Base-by-base conservation (phyloP, 257 asterid species). In the Lantana camara region DNA sequence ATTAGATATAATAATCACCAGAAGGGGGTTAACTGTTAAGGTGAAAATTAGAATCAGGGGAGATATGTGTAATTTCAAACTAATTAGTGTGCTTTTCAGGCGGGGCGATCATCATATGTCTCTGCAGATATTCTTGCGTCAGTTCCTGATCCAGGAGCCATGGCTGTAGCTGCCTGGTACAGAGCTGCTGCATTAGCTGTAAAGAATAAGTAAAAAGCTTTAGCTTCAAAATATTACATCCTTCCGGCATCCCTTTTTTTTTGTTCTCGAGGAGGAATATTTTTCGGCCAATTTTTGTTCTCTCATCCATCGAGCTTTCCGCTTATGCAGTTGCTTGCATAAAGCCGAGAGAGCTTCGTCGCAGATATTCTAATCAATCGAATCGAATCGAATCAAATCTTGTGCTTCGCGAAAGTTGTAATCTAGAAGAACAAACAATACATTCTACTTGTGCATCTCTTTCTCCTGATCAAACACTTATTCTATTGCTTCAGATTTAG, bases 161-260 rank as follows among this genome's bases (percentile, higher is more conserved):
- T 83, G 95, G 99, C 95, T 46, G 96, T 94, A 72, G 95, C 96
- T 66, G 66, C 82, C 16, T 93, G 96, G 99, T 93, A 90, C 81
- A 65, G 65, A 67, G 97, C 96, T 45, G 92, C 95, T 17, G 95
- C 92, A 42, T 63, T 75, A 45, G 89, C 95, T 63, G 83, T 85
- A 41, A 84, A 77, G 86, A 78, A 72, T 40, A 74, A 75, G 35
- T 45, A 12, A 60, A 63, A 40, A 63, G 59, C 77, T 34, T 68
- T n/a, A 27, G 32, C 32, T 27, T 27, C 70, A 8, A 85, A 27
- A 5, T 27, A 5, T 53, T 54, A 46, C 53, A 69, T 68, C 73
- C 74, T 70, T 58, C 70, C 78, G 81, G 80, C 80, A 14, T 63
- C 49, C 22, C n/a, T 37, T 68, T 65, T 71, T 65, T 71, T 61